Evolutionary conservation across 208 protist genomes (phyloP).

Genomic region (Acanthamoeba healyi): DNA sequence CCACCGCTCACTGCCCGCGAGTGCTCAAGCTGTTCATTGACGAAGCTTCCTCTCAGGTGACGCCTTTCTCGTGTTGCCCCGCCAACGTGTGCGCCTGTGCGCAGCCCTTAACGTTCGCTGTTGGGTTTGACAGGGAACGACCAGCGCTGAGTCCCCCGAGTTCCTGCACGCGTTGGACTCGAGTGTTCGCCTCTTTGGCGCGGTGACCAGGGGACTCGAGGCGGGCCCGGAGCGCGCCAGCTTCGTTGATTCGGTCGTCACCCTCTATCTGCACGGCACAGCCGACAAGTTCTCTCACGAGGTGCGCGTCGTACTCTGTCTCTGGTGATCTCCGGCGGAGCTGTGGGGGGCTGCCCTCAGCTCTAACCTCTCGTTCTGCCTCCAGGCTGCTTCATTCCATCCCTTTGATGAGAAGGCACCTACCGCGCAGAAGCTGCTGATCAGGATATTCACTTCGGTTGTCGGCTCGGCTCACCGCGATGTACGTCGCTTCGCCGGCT

Average conservation of each 20-base stretch:
- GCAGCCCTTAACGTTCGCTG: no score
- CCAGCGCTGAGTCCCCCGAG: not conserved
- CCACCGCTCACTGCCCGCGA: not conserved
- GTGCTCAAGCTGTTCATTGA: slow-evolving; percentile 1
- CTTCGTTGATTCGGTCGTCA: slow-evolving; percentile 16
- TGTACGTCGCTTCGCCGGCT: no score
- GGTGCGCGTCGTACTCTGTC: not conserved
- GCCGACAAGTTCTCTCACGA: slow-evolving; percentile 7
- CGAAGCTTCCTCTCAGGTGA: not conserved
- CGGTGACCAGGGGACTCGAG: slow-evolving; percentile 35
- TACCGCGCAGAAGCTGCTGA: slow-evolving; percentile 40
- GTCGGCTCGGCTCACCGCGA: slow-evolving; percentile 25
- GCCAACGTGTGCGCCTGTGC: no score
- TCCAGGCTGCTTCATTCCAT: not conserved
- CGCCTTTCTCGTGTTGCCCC: not conserved
- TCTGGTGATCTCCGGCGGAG: not conserved
- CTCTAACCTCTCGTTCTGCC: not conserved
- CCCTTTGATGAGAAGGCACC: slow-evolving; percentile 15
- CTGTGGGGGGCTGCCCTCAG: no score
- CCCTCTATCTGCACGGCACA: slow-evolving; percentile 12
- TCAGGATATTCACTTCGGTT: slow-evolving; percentile 1
- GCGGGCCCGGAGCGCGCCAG: not conserved
- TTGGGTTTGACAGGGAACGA: not conserved
- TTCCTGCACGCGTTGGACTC: slow-evolving; percentile 16
- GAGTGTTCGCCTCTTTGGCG: not conserved